Percentiles rank a stretch among this genome's conserved stretches.
Evolutionary conservation across 2,329 filamentous ascomycete genomes (phyloP).

Genomic region (Colletotrichum scovillei): DNA sequence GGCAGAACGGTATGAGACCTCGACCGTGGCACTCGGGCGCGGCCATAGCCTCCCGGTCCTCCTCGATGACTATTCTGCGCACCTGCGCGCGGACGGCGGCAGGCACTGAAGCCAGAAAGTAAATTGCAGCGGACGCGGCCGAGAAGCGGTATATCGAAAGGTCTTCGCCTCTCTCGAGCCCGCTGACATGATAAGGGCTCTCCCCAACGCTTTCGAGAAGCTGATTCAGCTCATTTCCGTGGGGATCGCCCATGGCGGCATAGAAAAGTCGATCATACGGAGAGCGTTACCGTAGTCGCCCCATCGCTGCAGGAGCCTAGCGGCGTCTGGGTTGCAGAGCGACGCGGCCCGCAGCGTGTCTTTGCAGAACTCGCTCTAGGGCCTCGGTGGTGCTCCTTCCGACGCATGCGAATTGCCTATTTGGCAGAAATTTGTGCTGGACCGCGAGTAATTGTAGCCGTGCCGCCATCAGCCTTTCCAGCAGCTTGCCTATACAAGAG

Average conservation of each 20-base stretch:
- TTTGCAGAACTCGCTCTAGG: background rate
- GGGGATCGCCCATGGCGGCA: background rate
- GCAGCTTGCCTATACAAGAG: no score
- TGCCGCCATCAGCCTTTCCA: no score
- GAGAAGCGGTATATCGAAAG: background rate
- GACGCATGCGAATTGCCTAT: no score
- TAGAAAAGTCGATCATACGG: background rate
- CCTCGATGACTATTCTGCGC: background rate
- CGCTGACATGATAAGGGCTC: no score
- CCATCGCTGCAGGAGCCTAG: background rate
- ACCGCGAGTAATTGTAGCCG: no score
- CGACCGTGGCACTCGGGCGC: background rate
- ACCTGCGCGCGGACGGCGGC: background rate
- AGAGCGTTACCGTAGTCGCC: background rate
- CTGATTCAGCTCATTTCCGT: background rate
- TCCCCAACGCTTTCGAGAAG: background rate
- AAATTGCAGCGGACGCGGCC: background rate
- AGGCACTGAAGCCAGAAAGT: background rate
- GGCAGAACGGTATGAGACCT: slow-evolving; percentile 14
- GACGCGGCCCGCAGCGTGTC: background rate
- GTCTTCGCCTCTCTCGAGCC: no score
- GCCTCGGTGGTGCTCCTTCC: no score
- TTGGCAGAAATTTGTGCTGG: no score
- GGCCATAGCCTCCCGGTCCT: background rate
- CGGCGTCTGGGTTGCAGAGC: background rate